These are phyloP conservation scores for Wickerhamomyces canadensis DNA, from an alignment of 805 yeast genomes.

Conservation along the genomic window DNA sequence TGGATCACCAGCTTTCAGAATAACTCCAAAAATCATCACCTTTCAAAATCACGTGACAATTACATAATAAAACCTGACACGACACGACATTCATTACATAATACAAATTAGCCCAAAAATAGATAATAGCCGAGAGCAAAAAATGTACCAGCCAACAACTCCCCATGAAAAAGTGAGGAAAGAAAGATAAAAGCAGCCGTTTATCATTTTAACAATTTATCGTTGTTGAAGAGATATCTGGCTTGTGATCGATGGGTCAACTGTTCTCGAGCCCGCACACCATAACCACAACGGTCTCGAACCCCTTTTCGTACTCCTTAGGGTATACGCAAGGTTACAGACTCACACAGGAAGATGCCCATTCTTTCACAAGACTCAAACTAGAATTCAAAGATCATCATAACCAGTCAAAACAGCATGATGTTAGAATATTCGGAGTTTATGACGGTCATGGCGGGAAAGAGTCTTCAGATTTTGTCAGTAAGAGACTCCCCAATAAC, in stretches of 20 bases:
- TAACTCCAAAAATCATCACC: no score
- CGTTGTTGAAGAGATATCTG: no score
- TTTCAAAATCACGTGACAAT: no score
- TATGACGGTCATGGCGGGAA: conserved; percentile 85
- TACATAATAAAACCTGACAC: no score
- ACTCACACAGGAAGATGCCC: conserved; percentile 72
- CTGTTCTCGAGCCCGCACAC: conserved; percentile 66
- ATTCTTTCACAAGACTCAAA: conserved; percentile 42
- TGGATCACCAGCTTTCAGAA: no score
- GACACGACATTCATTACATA: no score
- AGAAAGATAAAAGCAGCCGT: no score
- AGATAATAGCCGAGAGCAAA: no score
- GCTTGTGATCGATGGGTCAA: conserved; percentile 66
- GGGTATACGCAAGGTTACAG: conserved; percentile 81
- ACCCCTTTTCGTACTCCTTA: conserved; percentile 45
- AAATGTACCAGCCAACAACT: no score
- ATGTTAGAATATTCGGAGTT: conserved; percentile 52
- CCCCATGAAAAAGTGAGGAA: no score
- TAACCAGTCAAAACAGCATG: conserved; percentile 17
- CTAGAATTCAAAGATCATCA: conserved; percentile 25
- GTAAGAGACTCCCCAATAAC: conserved; percentile 27
- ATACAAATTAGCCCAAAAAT: no score
- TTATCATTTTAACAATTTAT: no score
- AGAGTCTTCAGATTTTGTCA: conserved; percentile 49
- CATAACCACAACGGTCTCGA: conserved; percentile 36